phyloP scores from a whole-genome alignment of 1,139 yeast species.

The Ashbya aceris region DNA sequence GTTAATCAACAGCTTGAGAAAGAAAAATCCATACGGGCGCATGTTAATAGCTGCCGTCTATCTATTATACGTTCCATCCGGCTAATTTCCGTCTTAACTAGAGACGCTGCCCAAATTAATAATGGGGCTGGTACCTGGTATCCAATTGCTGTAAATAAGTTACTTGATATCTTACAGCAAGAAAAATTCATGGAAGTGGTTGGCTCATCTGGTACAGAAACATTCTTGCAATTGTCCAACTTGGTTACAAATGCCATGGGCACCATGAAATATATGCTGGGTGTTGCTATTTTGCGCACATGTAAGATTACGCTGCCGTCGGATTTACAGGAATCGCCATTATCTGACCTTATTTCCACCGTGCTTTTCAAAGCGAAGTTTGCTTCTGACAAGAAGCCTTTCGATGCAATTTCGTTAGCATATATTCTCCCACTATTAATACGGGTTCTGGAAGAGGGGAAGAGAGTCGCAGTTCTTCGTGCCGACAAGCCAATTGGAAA shows the following conservation, averaged over 20 bases:
- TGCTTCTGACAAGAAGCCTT: slow-evolving; percentile 60
- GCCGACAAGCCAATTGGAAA: slow-evolving; percentile 40
- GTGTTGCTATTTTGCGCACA: slow-evolving; percentile 59
- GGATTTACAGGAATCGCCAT: slow-evolving; percentile 41
- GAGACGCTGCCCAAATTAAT: slow-evolving; percentile 43
- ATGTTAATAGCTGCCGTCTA: slow-evolving; percentile 35
- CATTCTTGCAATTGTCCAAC: slow-evolving; percentile 39
- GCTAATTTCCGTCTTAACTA: slow-evolving; percentile 45
- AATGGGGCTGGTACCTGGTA: slow-evolving; percentile 72
- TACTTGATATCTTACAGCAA: slow-evolving; percentile 37
- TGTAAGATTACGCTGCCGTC: slow-evolving; percentile 37
- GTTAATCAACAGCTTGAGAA: slow-evolving; percentile 52
- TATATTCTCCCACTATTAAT: slow-evolving; percentile 68
- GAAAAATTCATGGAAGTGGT: slow-evolving; percentile 36
- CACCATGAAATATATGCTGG: slow-evolving; percentile 43
- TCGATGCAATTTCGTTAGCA: slow-evolving; percentile 59
- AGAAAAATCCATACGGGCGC: slow-evolving; percentile 47
- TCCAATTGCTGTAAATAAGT: slow-evolving; percentile 46
- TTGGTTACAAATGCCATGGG: slow-evolving; percentile 43
- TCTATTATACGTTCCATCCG: slow-evolving; percentile 42
- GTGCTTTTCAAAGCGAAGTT: slow-evolving; percentile 69
- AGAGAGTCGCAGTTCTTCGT: slow-evolving; percentile 41
- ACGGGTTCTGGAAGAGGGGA: slow-evolving; percentile 54
- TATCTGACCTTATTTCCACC: slow-evolving; percentile 48
- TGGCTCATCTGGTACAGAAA: slow-evolving; percentile 30